phyloP scores from a whole-genome alignment of 2,329 filamentous ascomycete genomes.

The Tympanopsis confertula region DNA sequence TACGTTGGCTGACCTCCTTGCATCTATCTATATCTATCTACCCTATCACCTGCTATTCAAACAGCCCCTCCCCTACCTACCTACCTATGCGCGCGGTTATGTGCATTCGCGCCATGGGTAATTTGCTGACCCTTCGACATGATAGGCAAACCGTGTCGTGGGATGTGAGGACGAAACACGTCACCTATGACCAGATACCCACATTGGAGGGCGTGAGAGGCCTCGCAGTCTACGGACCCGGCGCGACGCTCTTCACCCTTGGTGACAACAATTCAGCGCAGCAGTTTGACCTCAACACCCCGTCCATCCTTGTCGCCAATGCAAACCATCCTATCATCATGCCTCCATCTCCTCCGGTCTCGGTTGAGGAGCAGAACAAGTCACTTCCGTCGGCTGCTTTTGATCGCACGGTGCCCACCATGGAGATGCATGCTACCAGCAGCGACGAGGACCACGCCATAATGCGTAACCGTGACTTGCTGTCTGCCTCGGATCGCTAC shows the following conservation, averaged over 20 bases:
- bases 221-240: conserved; percentile 81
- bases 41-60: conserved; percentile 1
- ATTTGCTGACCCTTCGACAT: too few species aligned
- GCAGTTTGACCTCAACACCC: conserved; percentile 86
- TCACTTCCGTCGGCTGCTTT: conserved; percentile 4
- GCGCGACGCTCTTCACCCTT: conserved; percentile 83
- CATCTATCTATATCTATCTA: conserved; percentile 2
- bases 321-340: conserved; percentile 70
- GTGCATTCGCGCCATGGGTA: conserved; percentile 20
- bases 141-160: conserved; percentile 78
- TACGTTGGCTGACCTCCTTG: conserved; percentile 33
- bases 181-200: conserved; percentile 79
- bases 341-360: conserved; percentile 73
- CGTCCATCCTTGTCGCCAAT: conserved; percentile 68
- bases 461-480: conserved; percentile 43
- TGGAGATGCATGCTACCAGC: conserved; percentile 52
- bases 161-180: conserved; percentile 97
- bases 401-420: conserved; percentile 38
- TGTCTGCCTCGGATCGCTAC: conserved; percentile 42
- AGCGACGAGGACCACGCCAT: conserved; percentile 63
- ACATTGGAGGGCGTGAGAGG: conserved; percentile 73
- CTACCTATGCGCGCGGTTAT: conserved; percentile 34
- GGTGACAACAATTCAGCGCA: conserved; percentile 81
- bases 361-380: conserved; percentile 59
- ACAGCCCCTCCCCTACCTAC: conserved; percentile 11